These are phyloP conservation scores for Chlamydomonas sp. DNA, from an alignment of 139 green algal species.

Conservation along the genomic window DNA sequence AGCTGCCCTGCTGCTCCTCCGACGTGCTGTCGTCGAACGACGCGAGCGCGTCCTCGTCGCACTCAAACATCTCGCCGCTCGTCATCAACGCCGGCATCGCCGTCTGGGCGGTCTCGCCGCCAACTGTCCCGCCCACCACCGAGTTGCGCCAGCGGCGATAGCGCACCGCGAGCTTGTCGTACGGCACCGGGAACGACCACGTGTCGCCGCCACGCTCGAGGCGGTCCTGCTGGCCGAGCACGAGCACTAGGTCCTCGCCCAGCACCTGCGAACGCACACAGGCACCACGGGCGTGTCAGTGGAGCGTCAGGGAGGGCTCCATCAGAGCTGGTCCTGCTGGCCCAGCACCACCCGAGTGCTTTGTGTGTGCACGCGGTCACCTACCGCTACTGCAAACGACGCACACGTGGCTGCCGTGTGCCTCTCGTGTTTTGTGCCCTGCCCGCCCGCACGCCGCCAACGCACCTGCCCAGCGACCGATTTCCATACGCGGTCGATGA, in stretches of 20 bases:
- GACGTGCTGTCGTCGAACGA: too few relatives aligned
- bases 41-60: too few relatives aligned
- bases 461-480: conserved; percentile 14
- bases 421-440: too few relatives aligned
- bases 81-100: neutral
- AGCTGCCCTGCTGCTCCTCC: too few relatives aligned
- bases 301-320: too few relatives aligned
- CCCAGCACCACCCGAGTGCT: too few relatives aligned
- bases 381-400: too few relatives aligned
- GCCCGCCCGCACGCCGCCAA: too few relatives aligned
- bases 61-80: neutral
- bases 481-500: conserved; percentile 83
- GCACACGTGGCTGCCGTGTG: too few relatives aligned
- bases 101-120: neutral
- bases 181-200: conserved; percentile 86
- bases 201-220: conserved; percentile 79
- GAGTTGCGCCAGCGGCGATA: conserved; percentile 54
- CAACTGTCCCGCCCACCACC: neutral
- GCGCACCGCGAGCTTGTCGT: conserved; percentile 95
- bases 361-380: too few relatives aligned
- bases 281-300: too few relatives aligned
- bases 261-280: conserved; percentile 93
- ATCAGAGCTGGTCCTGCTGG: too few relatives aligned
- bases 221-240: conserved; percentile 91
- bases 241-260: conserved; percentile 92